phyloP scores from a whole-genome alignment of 129 eudicot species.

The Deinandra increscens region DNA sequence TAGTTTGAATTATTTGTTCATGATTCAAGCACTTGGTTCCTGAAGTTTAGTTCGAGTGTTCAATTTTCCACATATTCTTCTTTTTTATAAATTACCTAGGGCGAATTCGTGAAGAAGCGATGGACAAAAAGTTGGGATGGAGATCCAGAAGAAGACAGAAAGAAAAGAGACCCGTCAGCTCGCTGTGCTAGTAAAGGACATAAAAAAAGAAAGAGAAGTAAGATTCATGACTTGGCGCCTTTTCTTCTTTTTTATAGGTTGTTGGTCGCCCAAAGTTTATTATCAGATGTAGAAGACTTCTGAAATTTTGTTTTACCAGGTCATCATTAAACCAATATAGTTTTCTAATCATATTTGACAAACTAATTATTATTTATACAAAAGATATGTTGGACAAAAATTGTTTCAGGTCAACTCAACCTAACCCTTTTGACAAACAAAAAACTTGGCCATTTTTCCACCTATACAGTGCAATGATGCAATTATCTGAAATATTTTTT shows the following conservation, averaged over 20 bases:
- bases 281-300: background rate
- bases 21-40: background rate
- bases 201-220: conserved; percentile 54
- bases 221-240: conserved; percentile 22
- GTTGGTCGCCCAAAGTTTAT: background rate
- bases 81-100: conserved; percentile 19
- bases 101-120: conserved; percentile 24
- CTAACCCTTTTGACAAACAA: background rate
- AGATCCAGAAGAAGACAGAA: conserved; percentile 4
- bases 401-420: background rate
- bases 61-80: background rate
- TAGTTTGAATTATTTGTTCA: background rate
- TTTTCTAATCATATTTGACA: conserved; percentile 4
- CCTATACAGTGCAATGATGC: background rate
- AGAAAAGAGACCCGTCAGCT: conserved; percentile 41
- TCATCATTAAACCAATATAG: background rate
- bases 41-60: conserved; percentile 11
- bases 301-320: background rate
- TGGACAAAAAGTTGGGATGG: conserved; percentile 28
- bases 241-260: background rate
- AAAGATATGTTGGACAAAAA: background rate
- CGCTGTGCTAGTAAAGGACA: conserved; percentile 40
- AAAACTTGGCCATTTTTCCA: background rate
- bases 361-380: background rate
- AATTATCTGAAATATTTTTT: background rate